These are phyloP conservation scores for Carex parvula DNA, from an alignment of 176 grass and related monocot genomes.

Conservation along the genomic window DNA sequence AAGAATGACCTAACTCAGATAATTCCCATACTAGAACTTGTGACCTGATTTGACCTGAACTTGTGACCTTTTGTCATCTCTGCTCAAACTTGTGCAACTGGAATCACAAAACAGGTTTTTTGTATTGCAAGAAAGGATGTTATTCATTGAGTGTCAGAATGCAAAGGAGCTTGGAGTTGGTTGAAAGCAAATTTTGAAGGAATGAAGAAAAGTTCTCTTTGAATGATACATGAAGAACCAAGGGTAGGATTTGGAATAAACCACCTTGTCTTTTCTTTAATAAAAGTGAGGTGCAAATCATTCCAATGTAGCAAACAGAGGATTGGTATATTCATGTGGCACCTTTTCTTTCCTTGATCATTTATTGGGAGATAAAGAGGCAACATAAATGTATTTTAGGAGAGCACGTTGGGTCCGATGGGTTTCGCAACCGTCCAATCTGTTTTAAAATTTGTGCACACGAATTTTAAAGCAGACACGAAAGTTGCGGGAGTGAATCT, in stretches of 20 bases:
- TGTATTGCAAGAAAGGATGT: background rate
- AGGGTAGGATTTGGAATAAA: background rate
- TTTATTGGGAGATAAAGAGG: background rate
- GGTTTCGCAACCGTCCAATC: too few species aligned
- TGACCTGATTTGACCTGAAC: background rate
- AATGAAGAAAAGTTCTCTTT: background rate
- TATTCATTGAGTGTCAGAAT: constrained; percentile 19
- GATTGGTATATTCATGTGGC: constrained; percentile 1
- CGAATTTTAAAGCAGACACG: too few species aligned
- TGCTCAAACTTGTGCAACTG: background rate
- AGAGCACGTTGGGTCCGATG: too few species aligned
- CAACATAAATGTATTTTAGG: background rate
- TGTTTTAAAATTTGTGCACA: too few species aligned
- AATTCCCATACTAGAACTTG: background rate
- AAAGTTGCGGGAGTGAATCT: too few species aligned
- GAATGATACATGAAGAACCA: background rate
- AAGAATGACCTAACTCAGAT: background rate
- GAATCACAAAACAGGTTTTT: constrained; percentile 3
- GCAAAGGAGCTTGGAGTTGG: background rate
- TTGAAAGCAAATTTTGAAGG: background rate
- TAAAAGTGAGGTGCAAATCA: background rate
- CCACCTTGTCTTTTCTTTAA: background rate
- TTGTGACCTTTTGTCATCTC: background rate
- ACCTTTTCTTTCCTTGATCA: background rate
- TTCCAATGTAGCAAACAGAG: background rate